Conservation (phyloP, 2,329 filamentous ascomycete species). For the Aureobasidium pullulans region DNA sequence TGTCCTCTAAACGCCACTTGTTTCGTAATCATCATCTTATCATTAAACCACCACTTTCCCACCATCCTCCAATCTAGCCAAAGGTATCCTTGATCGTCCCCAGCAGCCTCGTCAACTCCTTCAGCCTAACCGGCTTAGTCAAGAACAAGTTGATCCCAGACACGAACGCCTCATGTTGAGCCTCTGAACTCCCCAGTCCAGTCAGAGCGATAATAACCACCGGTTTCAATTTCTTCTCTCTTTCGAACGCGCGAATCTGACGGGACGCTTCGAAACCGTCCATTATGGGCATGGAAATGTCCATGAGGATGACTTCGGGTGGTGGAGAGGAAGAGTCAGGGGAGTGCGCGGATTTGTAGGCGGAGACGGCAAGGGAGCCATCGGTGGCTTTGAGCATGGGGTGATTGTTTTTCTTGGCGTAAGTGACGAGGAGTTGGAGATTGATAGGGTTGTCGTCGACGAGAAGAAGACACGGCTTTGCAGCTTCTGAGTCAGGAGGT, state of each 20-base stretch:
- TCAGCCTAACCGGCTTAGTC: conserved; percentile 26
- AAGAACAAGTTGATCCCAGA: conserved; percentile 27
- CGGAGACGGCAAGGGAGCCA: conserved; percentile 38
- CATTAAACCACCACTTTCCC: too few relatives aligned
- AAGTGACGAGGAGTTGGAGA: conserved; percentile 26
- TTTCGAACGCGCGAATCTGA: conserved; percentile 26
- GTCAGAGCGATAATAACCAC: conserved; percentile 20
- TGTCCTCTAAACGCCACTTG: too few relatives aligned
- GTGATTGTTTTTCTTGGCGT: conserved; percentile 26
- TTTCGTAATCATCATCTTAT: too few relatives aligned
- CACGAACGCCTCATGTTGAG: conserved; percentile 22
- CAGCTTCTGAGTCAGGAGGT: neutral
- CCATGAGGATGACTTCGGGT: conserved; percentile 36
- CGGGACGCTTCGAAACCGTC: conserved; percentile 21
- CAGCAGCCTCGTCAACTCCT: conserved; percentile 20
- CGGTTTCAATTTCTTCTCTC: conserved; percentile 19
- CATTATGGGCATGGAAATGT: conserved; percentile 15
- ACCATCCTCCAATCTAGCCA: neutral
- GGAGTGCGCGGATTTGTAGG: conserved; percentile 22
- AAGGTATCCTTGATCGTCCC: conserved; percentile 1
- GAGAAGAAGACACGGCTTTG: conserved; percentile 21
- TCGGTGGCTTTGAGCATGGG: conserved; percentile 34
- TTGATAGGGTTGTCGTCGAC: conserved; percentile 25
- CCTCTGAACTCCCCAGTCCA: conserved; percentile 17
- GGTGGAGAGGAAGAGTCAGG: neutral